Percentiles rank a stretch among this genome's conserved stretches.
Evolutionary conservation across 208 protist genomes (phyloP).

Genomic region (Wallacemonas sp.): DNA sequence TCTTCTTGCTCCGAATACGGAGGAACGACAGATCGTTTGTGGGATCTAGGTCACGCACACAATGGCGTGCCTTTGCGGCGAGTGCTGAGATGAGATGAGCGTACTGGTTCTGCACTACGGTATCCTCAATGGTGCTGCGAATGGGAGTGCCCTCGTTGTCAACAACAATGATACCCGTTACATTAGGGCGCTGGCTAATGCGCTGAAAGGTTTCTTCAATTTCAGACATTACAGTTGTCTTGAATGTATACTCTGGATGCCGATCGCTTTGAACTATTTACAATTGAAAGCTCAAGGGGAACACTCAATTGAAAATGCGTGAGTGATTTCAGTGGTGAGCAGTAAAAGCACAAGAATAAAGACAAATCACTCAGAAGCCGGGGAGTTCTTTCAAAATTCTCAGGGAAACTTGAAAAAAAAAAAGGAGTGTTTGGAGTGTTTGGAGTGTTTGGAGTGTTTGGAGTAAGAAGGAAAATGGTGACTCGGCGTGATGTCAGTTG

Average conservation of each 20-base stretch:
- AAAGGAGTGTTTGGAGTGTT: slow-evolving; percentile 8
- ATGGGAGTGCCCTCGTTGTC: slow-evolving; percentile 93
- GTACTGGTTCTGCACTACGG: slow-evolving; percentile 91
- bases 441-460: background rate
- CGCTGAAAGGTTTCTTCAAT: slow-evolving; percentile 96
- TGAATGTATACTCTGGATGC: too few relatives aligned
- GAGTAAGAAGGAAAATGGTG: slow-evolving; percentile 7
- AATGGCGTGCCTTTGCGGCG: slow-evolving; percentile 91
- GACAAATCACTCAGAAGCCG: too few relatives aligned
- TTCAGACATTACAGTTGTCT: slow-evolving; percentile 63
- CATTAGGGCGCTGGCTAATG: slow-evolving; percentile 94
- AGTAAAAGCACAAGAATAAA: too few relatives aligned
- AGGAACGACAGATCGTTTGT: slow-evolving; percentile 96
- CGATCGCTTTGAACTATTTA: too few relatives aligned
- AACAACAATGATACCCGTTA: slow-evolving; percentile 94
- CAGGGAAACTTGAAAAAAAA: too few relatives aligned
- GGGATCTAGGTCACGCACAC: slow-evolving; percentile 94
- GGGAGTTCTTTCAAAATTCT: too few relatives aligned
- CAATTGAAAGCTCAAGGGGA: too few relatives aligned
- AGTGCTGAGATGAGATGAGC: slow-evolving; percentile 93
- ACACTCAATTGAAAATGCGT: too few relatives aligned
- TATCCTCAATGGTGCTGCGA: slow-evolving; percentile 90
- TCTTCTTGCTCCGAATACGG: slow-evolving; percentile 95
- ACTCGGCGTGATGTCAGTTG: slow-evolving; percentile 16
- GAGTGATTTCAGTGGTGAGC: too few relatives aligned